Base-by-base conservation (phyloP, 2,329 filamentous ascomycete genomes). In the Aspergillus alliaceus region DNA sequence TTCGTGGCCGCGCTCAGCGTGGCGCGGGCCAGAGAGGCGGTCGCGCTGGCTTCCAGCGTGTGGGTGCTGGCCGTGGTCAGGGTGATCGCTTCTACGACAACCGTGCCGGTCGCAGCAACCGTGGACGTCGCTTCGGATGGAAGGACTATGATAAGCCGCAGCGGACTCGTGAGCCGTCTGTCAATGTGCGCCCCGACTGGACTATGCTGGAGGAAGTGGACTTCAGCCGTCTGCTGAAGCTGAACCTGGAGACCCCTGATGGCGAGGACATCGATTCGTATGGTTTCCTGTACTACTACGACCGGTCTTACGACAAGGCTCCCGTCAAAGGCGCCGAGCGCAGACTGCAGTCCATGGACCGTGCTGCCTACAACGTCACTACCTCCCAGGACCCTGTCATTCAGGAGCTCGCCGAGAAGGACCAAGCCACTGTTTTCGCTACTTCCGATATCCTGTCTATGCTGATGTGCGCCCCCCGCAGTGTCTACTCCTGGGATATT, bases 121-220 rank as follows among this genome's bases (percentile, higher is more conserved):
- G 90, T 64, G 87, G 90, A 59, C 89, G 95, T 66, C 87, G 95
- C 67, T 97, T 97, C 71, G 95, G 95, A 74, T 98, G 95, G 93
- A 96, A 95, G 80, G 95, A 99, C 75, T 96, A 92, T 75, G 95
- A 99, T 82, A 98, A 98, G 87, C 95, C 95, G 59, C 86, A 93
- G 76, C 89, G 95, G 71, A 97, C 96, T 79, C 90, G 95, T 59
- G 95, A 99, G 80, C 90, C 93, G 11, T 96, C 92, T 34, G 91
- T 99, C 72, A 93, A 93, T 80, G 92, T 98, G 78, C 96, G 96
- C 79, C 86, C 93, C 22, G 93, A 97, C 75, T 99, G 95, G 95
- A 85, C 87, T 72, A 85, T 99, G 80, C 82, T 97, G 69, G 95
- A 99, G 80, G 95, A 99, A 84, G 97, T 99, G 75, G 95, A 99